phyloP scores from a whole-genome alignment of 2,329 filamentous ascomycete genomes.

The Aureobasidium namibiae region DNA sequence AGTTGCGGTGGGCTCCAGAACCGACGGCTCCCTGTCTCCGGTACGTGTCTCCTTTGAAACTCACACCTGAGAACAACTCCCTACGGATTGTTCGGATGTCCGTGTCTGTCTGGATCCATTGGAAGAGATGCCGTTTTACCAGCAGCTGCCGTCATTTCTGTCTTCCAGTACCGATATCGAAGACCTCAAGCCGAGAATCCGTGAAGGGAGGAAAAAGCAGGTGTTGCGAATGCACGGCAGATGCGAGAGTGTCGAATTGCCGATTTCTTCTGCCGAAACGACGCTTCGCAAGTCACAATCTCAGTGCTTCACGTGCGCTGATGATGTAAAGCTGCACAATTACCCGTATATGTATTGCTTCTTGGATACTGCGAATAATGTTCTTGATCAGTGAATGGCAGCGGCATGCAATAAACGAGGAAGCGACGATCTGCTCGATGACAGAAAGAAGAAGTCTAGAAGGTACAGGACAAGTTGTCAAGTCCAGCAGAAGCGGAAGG shows the following conservation, averaged over 20 bases:
- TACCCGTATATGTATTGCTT: not conserved
- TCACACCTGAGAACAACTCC: not conserved
- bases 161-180: constrained; percentile 1
- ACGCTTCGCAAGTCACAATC: not conserved
- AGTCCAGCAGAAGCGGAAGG: not conserved
- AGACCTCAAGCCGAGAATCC: not conserved
- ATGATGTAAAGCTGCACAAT: not conserved
- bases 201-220: not conserved
- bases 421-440: not conserved
- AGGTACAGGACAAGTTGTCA: not conserved
- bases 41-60: not conserved
- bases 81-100: not conserved
- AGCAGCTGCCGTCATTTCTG: not conserved
- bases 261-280: constrained; percentile 7
- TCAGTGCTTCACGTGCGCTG: not conserved
- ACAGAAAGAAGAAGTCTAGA: not conserved
- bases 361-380: not conserved
- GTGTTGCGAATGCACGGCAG: not conserved
- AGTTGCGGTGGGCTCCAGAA: not conserved
- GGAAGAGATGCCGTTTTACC: not conserved
- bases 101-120: not conserved
- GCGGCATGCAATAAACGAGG: not conserved
- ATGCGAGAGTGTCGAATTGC: not conserved
- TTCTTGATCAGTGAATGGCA: not conserved
- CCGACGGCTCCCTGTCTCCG: not conserved